Evolutionary conservation across 495 filamentous ascomycete genomes (phyloP).

Genomic region (Aspergillus hancockii): DNA sequence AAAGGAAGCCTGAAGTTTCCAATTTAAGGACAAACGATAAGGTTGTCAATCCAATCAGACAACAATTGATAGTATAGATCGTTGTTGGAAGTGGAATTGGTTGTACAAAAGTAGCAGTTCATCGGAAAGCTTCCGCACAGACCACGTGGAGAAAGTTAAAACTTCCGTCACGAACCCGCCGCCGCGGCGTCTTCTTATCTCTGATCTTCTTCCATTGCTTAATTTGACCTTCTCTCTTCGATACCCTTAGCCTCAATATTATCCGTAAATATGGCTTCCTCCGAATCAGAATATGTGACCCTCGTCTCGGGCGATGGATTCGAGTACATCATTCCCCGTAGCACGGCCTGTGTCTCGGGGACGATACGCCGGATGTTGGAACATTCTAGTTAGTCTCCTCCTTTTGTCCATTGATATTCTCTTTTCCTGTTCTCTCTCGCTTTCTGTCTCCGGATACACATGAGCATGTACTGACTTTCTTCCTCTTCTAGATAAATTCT

Average conservation of each 20-base stretch:
- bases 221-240: neutral
- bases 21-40: neutral
- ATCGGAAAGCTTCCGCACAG: constrained; percentile 31
- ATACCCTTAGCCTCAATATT: constrained; percentile 9
- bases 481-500: constrained; percentile 59
- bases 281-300: constrained; percentile 65
- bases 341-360: constrained; percentile 70
- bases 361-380: constrained; percentile 86
- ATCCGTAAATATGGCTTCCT: constrained; percentile 24
- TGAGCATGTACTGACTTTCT: neutral
- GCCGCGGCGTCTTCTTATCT: constrained; percentile 8
- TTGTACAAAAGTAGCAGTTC: neutral
- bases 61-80: neutral
- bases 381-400: constrained; percentile 59
- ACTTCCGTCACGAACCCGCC: neutral
- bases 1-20: neutral
- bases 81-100: neutral
- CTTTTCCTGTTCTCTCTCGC: constrained; percentile 5
- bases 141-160: constrained; percentile 15
- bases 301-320: constrained; percentile 84
- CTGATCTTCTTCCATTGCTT: neutral
- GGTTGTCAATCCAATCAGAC: neutral
- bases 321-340: constrained; percentile 82
- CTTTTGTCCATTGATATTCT: neutral
- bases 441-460: neutral